Evolutionary conservation across 2,329 filamentous ascomycete species (phyloP), one percentile per base, ranked within the genome.

Genomic region (Alternaria arborescens): DNA sequence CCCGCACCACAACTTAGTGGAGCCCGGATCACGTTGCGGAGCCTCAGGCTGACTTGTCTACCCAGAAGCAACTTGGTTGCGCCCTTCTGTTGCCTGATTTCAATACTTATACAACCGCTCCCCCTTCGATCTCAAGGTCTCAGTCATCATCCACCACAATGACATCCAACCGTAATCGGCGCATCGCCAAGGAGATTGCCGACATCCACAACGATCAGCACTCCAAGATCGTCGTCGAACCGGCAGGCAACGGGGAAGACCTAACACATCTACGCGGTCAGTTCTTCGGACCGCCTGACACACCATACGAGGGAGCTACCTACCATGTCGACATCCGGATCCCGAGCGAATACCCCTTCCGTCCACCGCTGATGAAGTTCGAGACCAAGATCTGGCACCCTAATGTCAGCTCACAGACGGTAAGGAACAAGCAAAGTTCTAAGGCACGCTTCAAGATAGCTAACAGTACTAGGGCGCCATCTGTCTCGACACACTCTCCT

Each of bases 311-410:
- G 68, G 93, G 93, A 20, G 95, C 93, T 41, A 89, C 85, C 28
- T 99, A 88, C 78, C 80, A 86, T 16, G 88, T 99, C 68, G 92
- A 97, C 73, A 95, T 99, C 71, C 86, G 86, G 71, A 95, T 99
- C 54, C 94, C 94, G 0, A 86, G 87, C 64, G 91, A 91, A 69
- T 99, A 99, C 74, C 95, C 95, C 0, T 99, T 99, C 82, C 91
- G 93, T 70, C 92, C 94, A 4, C 95, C 95, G 5, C 79, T 87
- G 60, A 98, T 99, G 91, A 90, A 88, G 71, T 98, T 98, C 75
- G 87, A 90, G 66, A 99, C 95, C 66, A 94, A 90, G 79, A 90
- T 98, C 70, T 99, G 94, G 94, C 95, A 99, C 78, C 95, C 95
- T 34, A 99, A 99, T 76, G 88, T 99, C 81, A 96, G 92, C 84